Evolutionary conservation across 2,329 filamentous ascomycete genomes (phyloP).

Genomic region (Xylaria sp.): DNA sequence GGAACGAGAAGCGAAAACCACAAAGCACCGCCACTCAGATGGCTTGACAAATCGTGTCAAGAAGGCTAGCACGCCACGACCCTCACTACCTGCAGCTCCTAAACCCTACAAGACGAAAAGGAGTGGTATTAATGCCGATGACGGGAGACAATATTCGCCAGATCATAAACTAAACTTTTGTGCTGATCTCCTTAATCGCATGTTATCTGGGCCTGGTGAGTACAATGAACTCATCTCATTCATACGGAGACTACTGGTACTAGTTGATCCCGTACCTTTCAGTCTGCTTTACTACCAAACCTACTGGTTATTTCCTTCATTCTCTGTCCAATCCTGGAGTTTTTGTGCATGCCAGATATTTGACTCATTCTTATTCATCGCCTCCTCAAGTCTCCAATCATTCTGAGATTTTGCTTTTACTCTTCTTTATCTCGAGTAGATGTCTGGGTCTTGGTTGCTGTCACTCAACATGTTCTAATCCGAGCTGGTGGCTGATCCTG

Average conservation of each 20-base stretch:
- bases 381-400: neutral
- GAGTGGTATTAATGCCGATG: conserved; percentile 41
- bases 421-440: neutral
- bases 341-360: neutral
- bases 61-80: conserved; percentile 45
- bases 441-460: neutral
- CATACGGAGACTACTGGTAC: neutral
- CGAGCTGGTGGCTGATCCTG: conserved; percentile 19
- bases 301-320: neutral
- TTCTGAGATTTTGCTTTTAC: neutral
- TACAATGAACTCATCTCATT: conserved; percentile 12
- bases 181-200: conserved; percentile 66
- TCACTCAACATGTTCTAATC: neutral
- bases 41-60: conserved; percentile 44
- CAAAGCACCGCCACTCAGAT: conserved; percentile 57
- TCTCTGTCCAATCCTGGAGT: neutral
- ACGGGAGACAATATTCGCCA: conserved; percentile 50
- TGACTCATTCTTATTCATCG: neutral
- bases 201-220: conserved; percentile 71
- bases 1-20: conserved; percentile 53
- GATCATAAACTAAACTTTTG: conserved; percentile 68
- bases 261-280: neutral
- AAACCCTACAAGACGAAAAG: conserved; percentile 51
- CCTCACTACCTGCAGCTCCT: conserved; percentile 46
- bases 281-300: neutral